These are phyloP conservation scores for Termitomyces bulborhizus DNA, from an alignment of 768 basidiomycete species.

Conservation along the genomic window DNA sequence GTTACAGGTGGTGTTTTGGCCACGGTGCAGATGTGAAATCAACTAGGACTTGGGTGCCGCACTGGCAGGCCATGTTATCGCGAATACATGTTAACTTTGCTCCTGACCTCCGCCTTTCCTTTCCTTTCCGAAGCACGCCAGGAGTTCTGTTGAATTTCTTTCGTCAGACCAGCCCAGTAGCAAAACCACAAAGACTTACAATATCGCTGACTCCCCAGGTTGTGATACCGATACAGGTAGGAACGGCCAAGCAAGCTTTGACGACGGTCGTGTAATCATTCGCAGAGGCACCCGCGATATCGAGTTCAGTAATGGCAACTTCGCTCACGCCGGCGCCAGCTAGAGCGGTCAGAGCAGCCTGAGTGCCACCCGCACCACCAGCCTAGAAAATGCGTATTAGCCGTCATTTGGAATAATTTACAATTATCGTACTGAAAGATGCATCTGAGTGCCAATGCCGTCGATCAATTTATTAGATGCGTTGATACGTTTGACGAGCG, in stretches of 20 bases:
- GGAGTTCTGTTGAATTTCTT: slow-evolving; percentile 16
- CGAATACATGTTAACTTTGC: too few species aligned
- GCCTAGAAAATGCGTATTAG: slow-evolving; percentile 19
- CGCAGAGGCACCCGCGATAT: slow-evolving; percentile 30
- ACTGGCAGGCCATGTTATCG: too few species aligned
- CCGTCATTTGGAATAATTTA: neutral
- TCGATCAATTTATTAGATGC: slow-evolving; percentile 34
- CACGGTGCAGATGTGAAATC: too few species aligned
- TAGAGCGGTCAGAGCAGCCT: slow-evolving; percentile 36
- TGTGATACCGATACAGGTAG: slow-evolving; percentile 41
- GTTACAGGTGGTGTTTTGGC: too few species aligned
- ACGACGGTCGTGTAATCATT: slow-evolving; percentile 17
- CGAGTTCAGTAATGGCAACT: slow-evolving; percentile 44
- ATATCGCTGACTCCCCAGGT: slow-evolving; percentile 44
- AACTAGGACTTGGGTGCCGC: too few species aligned
- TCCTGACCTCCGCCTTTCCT: too few species aligned
- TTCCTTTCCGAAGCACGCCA: slow-evolving; percentile 17
- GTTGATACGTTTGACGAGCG: slow-evolving; percentile 34
- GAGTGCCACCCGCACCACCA: slow-evolving; percentile 32
- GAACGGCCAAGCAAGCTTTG: slow-evolving; percentile 37
- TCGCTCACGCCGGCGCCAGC: slow-evolving; percentile 34
- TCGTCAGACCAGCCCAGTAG: neutral
- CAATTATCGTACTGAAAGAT: slow-evolving; percentile 23
- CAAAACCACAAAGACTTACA: slow-evolving; percentile 18
- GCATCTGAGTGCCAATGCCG: slow-evolving; percentile 47